phyloP scores from a whole-genome alignment of 108 stramenopile genomes.

The Stephanodiscus minutulus region DNA sequence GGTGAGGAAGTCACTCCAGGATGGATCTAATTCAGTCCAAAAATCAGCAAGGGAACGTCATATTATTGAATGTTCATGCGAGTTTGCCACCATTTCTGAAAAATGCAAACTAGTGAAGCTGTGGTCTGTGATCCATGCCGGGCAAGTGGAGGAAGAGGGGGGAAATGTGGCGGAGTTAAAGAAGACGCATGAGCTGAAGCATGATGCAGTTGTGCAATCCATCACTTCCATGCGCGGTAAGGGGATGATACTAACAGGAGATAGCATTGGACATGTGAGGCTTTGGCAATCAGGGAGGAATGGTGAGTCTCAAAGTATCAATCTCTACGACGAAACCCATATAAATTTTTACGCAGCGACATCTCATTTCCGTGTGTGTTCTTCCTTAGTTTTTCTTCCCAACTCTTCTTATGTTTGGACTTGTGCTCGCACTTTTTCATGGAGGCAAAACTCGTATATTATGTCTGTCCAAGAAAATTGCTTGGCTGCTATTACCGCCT shows the following conservation, averaged over 20 bases:
- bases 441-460: constrained; percentile 12
- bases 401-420: constrained; percentile 21
- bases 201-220: constrained; percentile 32
- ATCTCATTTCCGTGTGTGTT: background rate
- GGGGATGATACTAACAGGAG: constrained; percentile 36
- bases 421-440: constrained; percentile 28
- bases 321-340: background rate
- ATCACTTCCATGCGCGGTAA: constrained; percentile 23
- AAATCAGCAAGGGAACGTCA: constrained; percentile 36
- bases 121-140: constrained; percentile 31
- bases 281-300: constrained; percentile 26
- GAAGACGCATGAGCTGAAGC: constrained; percentile 29
- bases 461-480: constrained; percentile 1
- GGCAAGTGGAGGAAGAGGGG: constrained; percentile 26
- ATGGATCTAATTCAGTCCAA: constrained; percentile 25
- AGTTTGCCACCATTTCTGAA: constrained; percentile 37
- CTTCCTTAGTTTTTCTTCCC: constrained; percentile 10
- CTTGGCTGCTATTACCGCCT: constrained; percentile 18
- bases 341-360: background rate
- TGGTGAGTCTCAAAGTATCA: background rate
- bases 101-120: constrained; percentile 27
- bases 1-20: constrained; percentile 18
- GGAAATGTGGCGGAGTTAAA: constrained; percentile 30
- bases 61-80: constrained; percentile 32
- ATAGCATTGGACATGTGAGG: constrained; percentile 37